Evolutionary conservation across 2,329 filamentous ascomycete species (phyloP), one percentile per base, ranked within the genome.

Genomic region (Amauroascus verrucosus): DNA sequence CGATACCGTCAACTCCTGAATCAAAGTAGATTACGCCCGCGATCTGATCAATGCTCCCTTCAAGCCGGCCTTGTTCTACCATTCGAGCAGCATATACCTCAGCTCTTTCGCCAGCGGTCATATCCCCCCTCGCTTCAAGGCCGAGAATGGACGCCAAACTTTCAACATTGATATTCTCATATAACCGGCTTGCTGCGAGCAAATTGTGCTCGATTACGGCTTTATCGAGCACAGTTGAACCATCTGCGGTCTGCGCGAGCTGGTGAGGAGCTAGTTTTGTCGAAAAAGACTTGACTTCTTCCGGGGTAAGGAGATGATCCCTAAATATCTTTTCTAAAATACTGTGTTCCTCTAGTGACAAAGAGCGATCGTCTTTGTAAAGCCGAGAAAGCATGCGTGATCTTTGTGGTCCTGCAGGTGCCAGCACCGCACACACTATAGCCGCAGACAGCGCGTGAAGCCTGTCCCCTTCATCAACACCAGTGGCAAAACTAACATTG

Each of bases 291-390:
- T 83, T 81, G 40, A 96, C 88, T 71, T 98, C 93, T n/a, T 77
- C 79, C 0, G 85, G 81, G 0, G 81, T 80, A 47, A 98, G 77
- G 2, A 98, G 76, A 5, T 90, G 82, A 69, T 97, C 88, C 47
- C 97, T 77, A 69, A 95, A 95, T 81, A 98, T 97, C 75, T 97
- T 97, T 74, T 97, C 93, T 13, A 98, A 75, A 51, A 98, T 96
- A 47, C 82, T 77, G 65, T 86, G 91, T 40, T 54, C 55, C 70
- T 97, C 88, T 1, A 93, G 79, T 48, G 83, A 80, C 2, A 77
- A 75, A 0, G 87, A 79, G 28, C 93, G 81, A 60, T 97, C 93
- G 69, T 98, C 93, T 70, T 95, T 95, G 78, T 95, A 95, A 13
- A 98, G 75, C 51, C 86, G 83, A 3, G 83, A 88, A 16, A 98